These are phyloP conservation scores for Globisporangium alternatum DNA, from an alignment of 352 stramenopile genomes.

Conservation along the genomic window DNA sequence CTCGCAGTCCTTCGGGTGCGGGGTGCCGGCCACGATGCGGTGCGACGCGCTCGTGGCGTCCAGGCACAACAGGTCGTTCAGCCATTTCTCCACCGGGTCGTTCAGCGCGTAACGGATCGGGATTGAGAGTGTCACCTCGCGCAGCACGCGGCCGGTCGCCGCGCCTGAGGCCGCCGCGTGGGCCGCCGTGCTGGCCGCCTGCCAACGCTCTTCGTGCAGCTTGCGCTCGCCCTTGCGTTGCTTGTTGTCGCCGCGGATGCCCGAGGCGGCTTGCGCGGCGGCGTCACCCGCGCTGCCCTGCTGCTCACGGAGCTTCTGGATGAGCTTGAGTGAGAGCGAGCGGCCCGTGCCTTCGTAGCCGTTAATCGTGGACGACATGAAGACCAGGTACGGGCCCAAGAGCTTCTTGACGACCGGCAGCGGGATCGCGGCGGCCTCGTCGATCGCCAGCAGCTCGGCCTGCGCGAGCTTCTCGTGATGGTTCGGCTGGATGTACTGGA, in stretches of 20 bases:
- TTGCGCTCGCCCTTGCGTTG: conserved; percentile 95
- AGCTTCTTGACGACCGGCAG: conserved; percentile 96
- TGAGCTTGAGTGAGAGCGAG: conserved; percentile 98
- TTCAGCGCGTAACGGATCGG: conserved; percentile 97
- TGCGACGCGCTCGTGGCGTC: conserved; percentile 85
- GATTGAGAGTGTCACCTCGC: conserved; percentile 95
- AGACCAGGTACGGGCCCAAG: conserved; percentile 96
- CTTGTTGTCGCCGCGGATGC: conserved; percentile 88
- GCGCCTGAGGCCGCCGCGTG: conserved; percentile 47
- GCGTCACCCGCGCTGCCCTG: conserved; percentile 80
- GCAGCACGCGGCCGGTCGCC: conserved; percentile 76
- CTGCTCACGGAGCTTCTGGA: conserved; percentile 96
- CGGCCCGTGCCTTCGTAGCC: conserved; percentile 99
- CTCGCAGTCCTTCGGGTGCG: conserved; percentile 95
- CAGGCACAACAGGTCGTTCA: conserved; percentile 97
- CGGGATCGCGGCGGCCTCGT: conserved; percentile 99
- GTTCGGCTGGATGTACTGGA: conserved; percentile 95
- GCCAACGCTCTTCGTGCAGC: conserved; percentile 96
- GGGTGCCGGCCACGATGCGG: conserved; percentile 91
- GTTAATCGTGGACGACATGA: conserved; percentile 99
- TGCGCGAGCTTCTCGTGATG: conserved; percentile 97
- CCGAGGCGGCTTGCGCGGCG: conserved; percentile 48
- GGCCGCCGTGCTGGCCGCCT: conserved; percentile 87
- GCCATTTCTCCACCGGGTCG: conserved; percentile 97
- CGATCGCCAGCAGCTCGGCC: conserved; percentile 97